phyloP scores from a whole-genome alignment of 2,329 filamentous ascomycete genomes.

The Hypoxylon sp. region DNA sequence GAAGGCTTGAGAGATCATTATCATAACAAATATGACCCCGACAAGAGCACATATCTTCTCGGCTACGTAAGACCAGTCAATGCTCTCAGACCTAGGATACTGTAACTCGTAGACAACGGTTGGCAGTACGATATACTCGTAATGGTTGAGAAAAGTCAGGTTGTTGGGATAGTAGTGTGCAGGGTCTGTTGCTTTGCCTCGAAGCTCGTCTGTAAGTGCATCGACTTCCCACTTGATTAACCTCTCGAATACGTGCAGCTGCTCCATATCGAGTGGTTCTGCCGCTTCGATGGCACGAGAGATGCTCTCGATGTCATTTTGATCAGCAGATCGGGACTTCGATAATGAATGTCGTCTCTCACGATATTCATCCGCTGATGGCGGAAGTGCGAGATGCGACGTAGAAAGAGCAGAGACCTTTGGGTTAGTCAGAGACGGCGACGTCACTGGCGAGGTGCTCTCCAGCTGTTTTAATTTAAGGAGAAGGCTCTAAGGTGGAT shows the following conservation, averaged over 20 bases:
- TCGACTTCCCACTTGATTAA: slow-evolving; percentile 78
- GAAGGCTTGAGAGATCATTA: slow-evolving; percentile 81
- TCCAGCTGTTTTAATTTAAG: slow-evolving; percentile 71
- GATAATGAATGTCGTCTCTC: slow-evolving; percentile 61
- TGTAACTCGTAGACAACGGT: slow-evolving; percentile 85
- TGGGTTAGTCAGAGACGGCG: slow-evolving; percentile 61
- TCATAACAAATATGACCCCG: slow-evolving; percentile 83
- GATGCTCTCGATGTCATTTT: slow-evolving; percentile 71
- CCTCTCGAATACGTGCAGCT: slow-evolving; percentile 74
- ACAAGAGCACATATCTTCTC: slow-evolving; percentile 81
- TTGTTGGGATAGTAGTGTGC: slow-evolving; percentile 76
- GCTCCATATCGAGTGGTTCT: slow-evolving; percentile 71
- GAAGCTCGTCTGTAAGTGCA: slow-evolving; percentile 74
- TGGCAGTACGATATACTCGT: slow-evolving; percentile 81
- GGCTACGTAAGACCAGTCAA: slow-evolving; percentile 81
- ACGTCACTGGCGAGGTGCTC: slow-evolving; percentile 62
- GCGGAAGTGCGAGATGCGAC: slow-evolving; percentile 60
- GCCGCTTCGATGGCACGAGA: slow-evolving; percentile 73
- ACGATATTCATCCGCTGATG: slow-evolving; percentile 59
- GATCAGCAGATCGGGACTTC: slow-evolving; percentile 46
- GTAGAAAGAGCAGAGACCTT: slow-evolving; percentile 61
- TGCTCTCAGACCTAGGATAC: slow-evolving; percentile 77
- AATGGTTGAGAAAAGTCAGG: slow-evolving; percentile 74
- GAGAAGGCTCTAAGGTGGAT: slow-evolving; percentile 55
- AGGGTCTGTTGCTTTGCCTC: slow-evolving; percentile 69